A percentile compares a stretch with the other conserved stretches of the same genome.
Evolutionary conservation across 441 rosid genomes (phyloP).

Genomic region (Populus hybrid): DNA sequence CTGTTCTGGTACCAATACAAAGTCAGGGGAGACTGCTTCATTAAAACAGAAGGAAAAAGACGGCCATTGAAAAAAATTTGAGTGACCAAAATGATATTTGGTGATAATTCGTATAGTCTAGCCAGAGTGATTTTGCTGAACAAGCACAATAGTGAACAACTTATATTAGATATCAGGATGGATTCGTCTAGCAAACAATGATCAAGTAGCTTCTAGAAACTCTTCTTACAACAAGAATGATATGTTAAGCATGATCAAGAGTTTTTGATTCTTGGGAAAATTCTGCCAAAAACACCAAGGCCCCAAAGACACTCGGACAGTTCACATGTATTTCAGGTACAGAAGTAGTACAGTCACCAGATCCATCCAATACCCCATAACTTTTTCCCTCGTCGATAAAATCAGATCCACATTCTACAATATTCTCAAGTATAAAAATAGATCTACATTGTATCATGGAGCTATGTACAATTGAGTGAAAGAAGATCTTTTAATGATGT

Average conservation of each 20-base stretch:
- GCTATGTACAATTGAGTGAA: neutral
- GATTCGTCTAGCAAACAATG: neutral
- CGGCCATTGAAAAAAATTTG: neutral
- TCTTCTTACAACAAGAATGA: neutral
- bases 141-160: neutral
- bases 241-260: neutral
- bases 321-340: neutral
- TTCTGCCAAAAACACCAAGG: neutral
- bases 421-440: neutral
- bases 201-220: neutral
- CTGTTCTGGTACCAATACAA: conserved; percentile 41
- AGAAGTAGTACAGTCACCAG: neutral
- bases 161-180: neutral
- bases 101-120: neutral
- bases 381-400: no score
- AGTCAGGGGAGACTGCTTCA: neutral
- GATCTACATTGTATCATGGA: neutral
- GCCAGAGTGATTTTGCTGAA: neutral
- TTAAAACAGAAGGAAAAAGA: neutral
- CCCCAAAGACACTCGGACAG: neutral
- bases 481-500: neutral
- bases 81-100: neutral
- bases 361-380: no score
- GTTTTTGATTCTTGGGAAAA: neutral
- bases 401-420: neutral